phyloP scores from a whole-genome alignment of 257 asterid species.

The Penstemon barbatus region DNA sequence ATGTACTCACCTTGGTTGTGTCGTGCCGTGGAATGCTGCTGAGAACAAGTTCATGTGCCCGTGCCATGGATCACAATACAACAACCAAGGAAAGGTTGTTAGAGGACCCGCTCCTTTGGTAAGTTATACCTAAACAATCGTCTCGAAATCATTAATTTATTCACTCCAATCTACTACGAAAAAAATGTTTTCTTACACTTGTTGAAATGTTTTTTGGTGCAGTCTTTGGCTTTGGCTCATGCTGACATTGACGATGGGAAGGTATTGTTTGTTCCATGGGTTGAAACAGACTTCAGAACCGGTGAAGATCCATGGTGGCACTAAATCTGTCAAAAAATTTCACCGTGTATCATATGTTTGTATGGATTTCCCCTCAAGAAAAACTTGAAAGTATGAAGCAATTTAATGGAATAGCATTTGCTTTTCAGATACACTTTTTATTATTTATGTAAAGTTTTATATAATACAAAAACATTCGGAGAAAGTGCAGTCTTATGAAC shows the following conservation, averaged over 20 bases:
- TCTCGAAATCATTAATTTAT: background rate
- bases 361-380: constrained; percentile 23
- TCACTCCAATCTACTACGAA: background rate
- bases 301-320: constrained; percentile 96
- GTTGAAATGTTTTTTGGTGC: constrained; percentile 13
- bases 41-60: constrained; percentile 98
- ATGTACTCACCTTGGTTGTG: constrained; percentile 98
- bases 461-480: background rate
- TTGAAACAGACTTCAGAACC: constrained; percentile 89
- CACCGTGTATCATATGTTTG: constrained; percentile 17
- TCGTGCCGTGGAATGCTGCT: constrained; percentile 85
- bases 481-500: too few species aligned
- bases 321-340: constrained; percentile 23
- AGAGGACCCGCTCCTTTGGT: constrained; percentile 99
- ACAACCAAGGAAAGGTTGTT: constrained; percentile 87
- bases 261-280: constrained; percentile 88
- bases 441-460: background rate
- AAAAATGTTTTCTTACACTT: background rate
- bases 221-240: constrained; percentile 94
- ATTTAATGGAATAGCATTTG: background rate
- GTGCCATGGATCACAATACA: constrained; percentile 97
- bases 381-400: constrained; percentile 26
- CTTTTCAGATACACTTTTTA: background rate
- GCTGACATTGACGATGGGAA: constrained; percentile 81
- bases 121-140: constrained; percentile 22